Evolutionary conservation across 805 yeast species (phyloP), one percentile per base, ranked within the genome.

Genomic region (Metschnikowia proteae): DNA sequence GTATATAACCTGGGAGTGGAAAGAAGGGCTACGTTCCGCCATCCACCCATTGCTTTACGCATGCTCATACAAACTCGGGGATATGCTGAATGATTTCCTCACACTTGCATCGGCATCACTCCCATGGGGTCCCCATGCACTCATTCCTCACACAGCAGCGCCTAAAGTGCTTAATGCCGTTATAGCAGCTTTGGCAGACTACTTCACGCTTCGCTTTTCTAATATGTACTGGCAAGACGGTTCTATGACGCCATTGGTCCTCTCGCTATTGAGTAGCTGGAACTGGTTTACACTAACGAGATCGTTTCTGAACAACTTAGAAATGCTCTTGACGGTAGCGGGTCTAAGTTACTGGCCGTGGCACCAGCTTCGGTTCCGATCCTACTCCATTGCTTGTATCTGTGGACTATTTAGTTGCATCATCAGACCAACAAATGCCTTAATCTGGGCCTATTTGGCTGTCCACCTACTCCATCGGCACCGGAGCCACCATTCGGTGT

Each of bases 1-100:
- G 0, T 80, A 81, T 57, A 62, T 82, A 33, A 89, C 98, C 0
- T 94, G 99, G 99, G 99, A 94, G 66, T 94, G 99, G 99, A 63
- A 68, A 25, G 71, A 75, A 42, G 84, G 83, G 0, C 67, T 94
- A 4, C 68, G 99, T 51, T 84, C 96, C 7, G 84, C 87, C 46
- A 65, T 86, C 0, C 92, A 90, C 57, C 97, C 99, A 0, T 66
- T 84, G 38, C 47, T 92, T 1, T 89, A 87, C 60, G 80, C 82
- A 1, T 47, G 61, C 0, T 74, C 70, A 0, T 73, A 72, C 54
- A 55, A 60, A 46, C 3, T 60, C 1, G 77, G 11, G 73, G 74
- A 58, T 5, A 6, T 43, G 13, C 13, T 50, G 3, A 11, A 53
- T 2, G 43, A 60, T 2, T 58, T 38, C 2, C 3, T 28, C 10